phyloP scores from a whole-genome alignment of 2,329 filamentous ascomycete genomes.

The Trichoderma brevicompactum region DNA sequence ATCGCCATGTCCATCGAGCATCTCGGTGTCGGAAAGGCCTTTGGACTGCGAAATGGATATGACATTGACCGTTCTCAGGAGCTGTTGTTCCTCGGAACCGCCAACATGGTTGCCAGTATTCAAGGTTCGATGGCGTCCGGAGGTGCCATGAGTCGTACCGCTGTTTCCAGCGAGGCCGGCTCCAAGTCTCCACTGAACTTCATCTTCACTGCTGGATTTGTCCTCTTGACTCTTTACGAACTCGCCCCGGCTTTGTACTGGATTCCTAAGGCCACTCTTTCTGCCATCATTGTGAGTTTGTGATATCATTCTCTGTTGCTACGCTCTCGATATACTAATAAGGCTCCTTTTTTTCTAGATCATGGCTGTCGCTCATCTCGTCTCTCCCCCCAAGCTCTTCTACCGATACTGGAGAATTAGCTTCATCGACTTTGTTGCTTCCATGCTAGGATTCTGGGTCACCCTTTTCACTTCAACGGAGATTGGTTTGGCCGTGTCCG shows the following conservation, averaged over 20 bases:
- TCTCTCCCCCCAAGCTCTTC: constrained; percentile 62
- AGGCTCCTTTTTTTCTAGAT: constrained; percentile 45
- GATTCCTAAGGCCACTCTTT: constrained; percentile 68
- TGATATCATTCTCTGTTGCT: background rate
- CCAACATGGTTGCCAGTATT: constrained; percentile 67
- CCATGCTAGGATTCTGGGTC: constrained; percentile 67
- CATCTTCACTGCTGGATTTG: constrained; percentile 62
- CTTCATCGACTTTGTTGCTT: constrained; percentile 65
- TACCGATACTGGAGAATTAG: constrained; percentile 68
- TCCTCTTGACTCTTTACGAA: constrained; percentile 65
- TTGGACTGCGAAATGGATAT: constrained; percentile 65
- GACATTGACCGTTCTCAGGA: constrained; percentile 67
- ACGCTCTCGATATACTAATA: background rate
- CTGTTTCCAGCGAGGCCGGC: constrained; percentile 67
- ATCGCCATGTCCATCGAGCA: constrained; percentile 66
- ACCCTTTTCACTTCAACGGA: constrained; percentile 65
- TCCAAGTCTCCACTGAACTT: constrained; percentile 66
- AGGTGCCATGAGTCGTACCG: constrained; percentile 69
- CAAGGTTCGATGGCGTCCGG: constrained; percentile 67
- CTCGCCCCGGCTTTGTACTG: constrained; percentile 66
- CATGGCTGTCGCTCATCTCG: constrained; percentile 65
- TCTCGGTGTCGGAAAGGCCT: constrained; percentile 66
- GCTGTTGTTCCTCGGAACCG: constrained; percentile 64
- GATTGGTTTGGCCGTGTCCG: constrained; percentile 61
- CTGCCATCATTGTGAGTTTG: constrained; percentile 62